Evolutionary conservation across 2,329 filamentous ascomycete species (phyloP), one percentile per base, ranked within the genome.

Genomic region (Monosporascus sp.): DNA sequence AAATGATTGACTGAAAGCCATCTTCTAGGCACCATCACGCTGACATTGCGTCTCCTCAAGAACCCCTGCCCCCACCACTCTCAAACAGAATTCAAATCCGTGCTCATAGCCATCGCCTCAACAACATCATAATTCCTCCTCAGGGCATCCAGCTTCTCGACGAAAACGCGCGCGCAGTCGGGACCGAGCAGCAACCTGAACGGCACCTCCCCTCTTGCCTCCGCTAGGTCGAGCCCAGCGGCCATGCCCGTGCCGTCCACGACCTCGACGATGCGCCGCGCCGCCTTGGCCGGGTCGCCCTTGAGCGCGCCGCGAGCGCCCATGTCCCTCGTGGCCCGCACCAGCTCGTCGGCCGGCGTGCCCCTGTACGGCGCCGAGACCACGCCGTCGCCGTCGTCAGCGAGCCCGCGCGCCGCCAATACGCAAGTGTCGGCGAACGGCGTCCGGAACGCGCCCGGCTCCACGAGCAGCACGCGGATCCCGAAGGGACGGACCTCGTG

Each of bases 381-480:
- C 17, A 19, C 11, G 5, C 26, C 14, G 14, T 44, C 49, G 7
- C 38, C 22, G n/a, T 35, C 49, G 17, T 5, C 26, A 9, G 27
- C 27, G 27, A 31, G 27, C 27, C 27, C 27, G 27, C 27, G 27
- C 27, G 27, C 11, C 27, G 27, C 27, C 31, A 51, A 40, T 9
- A 45, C 38, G 24, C 49, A 44, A 1, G 49, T 24, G 24, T 38
- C 19, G 48, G 52, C 46, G 49, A 56, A 56, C 40, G 51, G 51
- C 31, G 54, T 56, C 26, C 49, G 52, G 49, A 56, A 56, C 3
- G 35, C 52, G 26, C 54, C 54, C 27, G 54, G 54, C 45, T 56
- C 54, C 41, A 54, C 54, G 49, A 56, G 51, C 35, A 56, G 54
- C 46, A 56, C 54, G 35, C 52, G 51, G 26, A 56, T 48, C 31